Conservation (phyloP, 345 rosid genomes). For the Luvunga scandens region DNA sequence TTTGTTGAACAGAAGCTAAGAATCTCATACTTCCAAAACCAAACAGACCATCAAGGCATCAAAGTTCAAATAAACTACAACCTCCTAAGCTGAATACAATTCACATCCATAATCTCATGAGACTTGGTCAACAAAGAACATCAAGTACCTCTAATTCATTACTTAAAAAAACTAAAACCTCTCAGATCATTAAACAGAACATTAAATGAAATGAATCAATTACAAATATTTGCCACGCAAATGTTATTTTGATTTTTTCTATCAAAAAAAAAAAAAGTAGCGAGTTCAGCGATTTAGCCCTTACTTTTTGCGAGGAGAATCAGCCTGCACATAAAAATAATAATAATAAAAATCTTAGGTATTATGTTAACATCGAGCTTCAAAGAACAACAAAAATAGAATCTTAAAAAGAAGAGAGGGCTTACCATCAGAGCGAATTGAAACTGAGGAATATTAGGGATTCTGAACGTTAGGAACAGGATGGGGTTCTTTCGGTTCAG, state of each 20-base stretch:
- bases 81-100: not conserved
- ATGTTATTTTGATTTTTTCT: not conserved
- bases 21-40: not conserved
- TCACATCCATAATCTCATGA: not conserved
- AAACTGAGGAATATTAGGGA: conserved; percentile 4
- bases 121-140: not conserved
- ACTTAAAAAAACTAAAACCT: not conserved
- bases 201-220: not conserved
- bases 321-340: conserved; percentile 45
- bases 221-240: not conserved
- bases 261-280: not conserved
- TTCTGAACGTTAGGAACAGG: not conserved
- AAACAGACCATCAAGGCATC: not conserved
- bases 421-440: not conserved
- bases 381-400: not conserved
- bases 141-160: not conserved
- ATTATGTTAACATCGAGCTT: not conserved
- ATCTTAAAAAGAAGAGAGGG: not conserved
- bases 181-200: not conserved
- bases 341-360: not conserved
- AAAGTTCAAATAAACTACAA: not conserved
- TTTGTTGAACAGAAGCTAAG: not conserved
- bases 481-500: not conserved
- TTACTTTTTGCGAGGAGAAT: conserved; percentile 70
- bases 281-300: conserved; percentile 2